These are phyloP conservation scores for Oryza glaberrima DNA, from an alignment of 176 grass and related monocot genomes.

Conservation along the genomic window DNA sequence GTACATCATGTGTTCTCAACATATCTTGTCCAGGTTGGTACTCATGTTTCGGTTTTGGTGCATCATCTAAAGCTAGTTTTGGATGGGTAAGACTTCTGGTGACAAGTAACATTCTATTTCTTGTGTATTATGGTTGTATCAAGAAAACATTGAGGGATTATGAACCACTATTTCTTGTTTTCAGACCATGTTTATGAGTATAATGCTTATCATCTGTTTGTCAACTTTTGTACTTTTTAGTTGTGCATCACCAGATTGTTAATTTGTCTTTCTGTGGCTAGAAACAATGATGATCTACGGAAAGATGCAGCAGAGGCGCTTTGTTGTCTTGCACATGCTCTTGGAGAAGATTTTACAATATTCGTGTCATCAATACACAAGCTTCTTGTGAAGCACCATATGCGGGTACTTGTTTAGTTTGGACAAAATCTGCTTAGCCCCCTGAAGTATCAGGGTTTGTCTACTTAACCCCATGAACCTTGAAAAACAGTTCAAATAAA, in stretches of 20 bases:
- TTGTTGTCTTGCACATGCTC: constrained; percentile 90
- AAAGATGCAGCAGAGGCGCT: constrained; percentile 94
- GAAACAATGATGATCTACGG: constrained; percentile 87
- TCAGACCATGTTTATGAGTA: constrained; percentile 16
- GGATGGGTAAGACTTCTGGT: constrained; percentile 84
- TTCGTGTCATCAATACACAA: constrained; percentile 87
- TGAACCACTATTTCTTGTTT: neutral
- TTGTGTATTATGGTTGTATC: neutral
- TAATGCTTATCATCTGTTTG: neutral
- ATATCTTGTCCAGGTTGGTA: constrained; percentile 71
- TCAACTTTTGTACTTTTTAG: neutral
- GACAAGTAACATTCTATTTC: constrained; percentile 23
- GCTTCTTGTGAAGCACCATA: constrained; percentile 90
- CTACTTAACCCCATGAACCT: neutral
- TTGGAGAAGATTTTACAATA: constrained; percentile 91
- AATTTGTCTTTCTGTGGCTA: constrained; percentile 42
- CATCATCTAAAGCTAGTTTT: constrained; percentile 96
- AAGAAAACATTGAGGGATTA: neutral
- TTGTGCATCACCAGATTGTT: constrained; percentile 30
- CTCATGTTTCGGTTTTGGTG: constrained; percentile 94
- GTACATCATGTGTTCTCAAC: constrained; percentile 7
- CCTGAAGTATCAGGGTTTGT: neutral
- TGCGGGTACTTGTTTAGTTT: constrained; percentile 56
- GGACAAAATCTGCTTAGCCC: neutral
- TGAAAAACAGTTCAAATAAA: neutral